These are phyloP conservation scores for Zea luxurians DNA, from an alignment of 176 grass and related monocot genomes.

Conservation along the genomic window DNA sequence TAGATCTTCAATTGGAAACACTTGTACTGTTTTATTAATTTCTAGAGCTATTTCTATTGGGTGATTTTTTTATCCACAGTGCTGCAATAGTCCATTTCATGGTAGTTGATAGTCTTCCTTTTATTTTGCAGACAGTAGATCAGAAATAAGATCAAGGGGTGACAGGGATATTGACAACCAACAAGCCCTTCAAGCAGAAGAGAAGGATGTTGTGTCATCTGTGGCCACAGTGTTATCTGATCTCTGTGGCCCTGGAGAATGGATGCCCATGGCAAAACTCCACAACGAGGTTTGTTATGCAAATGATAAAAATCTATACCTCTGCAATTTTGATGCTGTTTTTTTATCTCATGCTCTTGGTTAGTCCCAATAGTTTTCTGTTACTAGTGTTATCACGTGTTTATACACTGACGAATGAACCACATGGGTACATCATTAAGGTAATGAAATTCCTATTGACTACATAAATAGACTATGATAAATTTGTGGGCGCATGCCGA, in stretches of 20 bases:
- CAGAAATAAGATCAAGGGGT: slow-evolving; percentile 66
- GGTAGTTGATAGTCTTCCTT: neutral
- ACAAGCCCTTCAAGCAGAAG: slow-evolving; percentile 72
- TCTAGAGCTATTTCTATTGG: slow-evolving; percentile 7
- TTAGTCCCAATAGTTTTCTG: slow-evolving; percentile 12
- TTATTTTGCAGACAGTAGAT: slow-evolving; percentile 51
- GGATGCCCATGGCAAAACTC: slow-evolving; percentile 86
- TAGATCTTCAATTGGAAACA: slow-evolving; percentile 8
- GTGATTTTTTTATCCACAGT: neutral
- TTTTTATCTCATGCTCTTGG: neutral
- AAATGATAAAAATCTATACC: slow-evolving; percentile 10
- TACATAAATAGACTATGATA: neutral
- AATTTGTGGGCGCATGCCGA: neutral
- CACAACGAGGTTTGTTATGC: slow-evolving; percentile 71
- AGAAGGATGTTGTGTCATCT: slow-evolving; percentile 86
- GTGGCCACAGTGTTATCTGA: slow-evolving; percentile 84
- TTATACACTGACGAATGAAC: neutral
- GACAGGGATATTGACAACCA: slow-evolving; percentile 85
- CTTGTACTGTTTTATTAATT: neutral
- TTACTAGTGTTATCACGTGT: neutral
- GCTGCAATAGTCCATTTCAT: slow-evolving; percentile 5
- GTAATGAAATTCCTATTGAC: neutral
- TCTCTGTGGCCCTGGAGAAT: slow-evolving; percentile 88
- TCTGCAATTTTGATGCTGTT: slow-evolving; percentile 3
- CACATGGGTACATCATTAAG: neutral